A percentile compares a stretch with the other conserved stretches of the same genome.
phyloP scores from a whole-genome alignment of 2,329 filamentous ascomycete genomes.

The Didymella pinodella region DNA sequence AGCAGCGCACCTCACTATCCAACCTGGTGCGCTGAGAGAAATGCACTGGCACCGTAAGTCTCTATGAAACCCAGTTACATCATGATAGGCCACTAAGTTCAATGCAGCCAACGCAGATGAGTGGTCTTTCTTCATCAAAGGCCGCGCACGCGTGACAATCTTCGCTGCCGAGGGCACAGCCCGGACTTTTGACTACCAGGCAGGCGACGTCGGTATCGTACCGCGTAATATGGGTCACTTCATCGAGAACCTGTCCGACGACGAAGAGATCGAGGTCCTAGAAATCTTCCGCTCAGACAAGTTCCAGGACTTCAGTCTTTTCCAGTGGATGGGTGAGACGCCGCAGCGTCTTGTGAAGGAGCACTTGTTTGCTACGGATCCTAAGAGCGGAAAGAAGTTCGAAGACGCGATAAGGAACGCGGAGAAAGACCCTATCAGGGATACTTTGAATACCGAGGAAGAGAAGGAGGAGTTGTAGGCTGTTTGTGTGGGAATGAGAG shows the following conservation, averaged over 20 bases:
- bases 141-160: constrained; percentile 75
- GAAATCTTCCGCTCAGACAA: constrained; percentile 77
- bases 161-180: constrained; percentile 74
- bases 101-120: constrained; percentile 69
- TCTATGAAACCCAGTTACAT: not conserved
- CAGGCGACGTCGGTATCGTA: constrained; percentile 80
- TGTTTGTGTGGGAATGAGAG: not conserved
- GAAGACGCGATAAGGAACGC: constrained; percentile 68
- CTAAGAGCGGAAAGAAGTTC: constrained; percentile 68
- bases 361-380: constrained; percentile 70
- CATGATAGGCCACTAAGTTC: constrained; percentile 1
- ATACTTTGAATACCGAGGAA: constrained; percentile 38
- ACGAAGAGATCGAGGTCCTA: constrained; percentile 76
- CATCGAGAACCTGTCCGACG: constrained; percentile 78
- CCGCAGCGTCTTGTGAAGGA: constrained; percentile 71
- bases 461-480: constrained; percentile 34
- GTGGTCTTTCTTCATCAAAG: constrained; percentile 80
- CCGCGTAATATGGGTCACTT: constrained; percentile 81
- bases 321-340: constrained; percentile 79
- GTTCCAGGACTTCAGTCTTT: constrained; percentile 76
- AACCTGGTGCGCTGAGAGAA: constrained; percentile 75
- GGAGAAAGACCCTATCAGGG: constrained; percentile 60
- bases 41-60: constrained; percentile 77
- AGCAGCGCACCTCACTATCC: constrained; percentile 74
- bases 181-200: constrained; percentile 77